A percentile compares a stretch with the other conserved stretches of the same genome.
Conservation (phyloP, 78 protist genomes). For the Tieghemostelium lacteum region DNA sequence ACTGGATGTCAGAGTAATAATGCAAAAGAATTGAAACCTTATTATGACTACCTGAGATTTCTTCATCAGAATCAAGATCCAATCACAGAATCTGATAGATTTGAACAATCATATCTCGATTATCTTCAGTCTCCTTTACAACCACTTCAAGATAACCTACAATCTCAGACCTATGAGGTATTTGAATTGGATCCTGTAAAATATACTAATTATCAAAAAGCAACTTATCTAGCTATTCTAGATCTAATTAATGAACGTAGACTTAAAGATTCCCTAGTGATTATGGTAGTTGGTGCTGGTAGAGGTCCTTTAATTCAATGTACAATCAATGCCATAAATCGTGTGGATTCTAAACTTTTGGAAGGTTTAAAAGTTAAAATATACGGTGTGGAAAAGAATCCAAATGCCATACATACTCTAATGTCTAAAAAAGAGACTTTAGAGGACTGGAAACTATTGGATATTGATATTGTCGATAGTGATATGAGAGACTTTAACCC, state of each 20-base stretch:
- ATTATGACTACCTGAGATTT: slow-evolving; percentile 7
- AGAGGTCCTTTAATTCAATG: slow-evolving; percentile 97
- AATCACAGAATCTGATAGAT: slow-evolving; percentile 10
- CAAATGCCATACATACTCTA: slow-evolving; percentile 94
- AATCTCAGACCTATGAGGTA: slow-evolving; percentile 95
- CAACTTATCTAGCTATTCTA: slow-evolving; percentile 18
- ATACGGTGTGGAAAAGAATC: slow-evolving; percentile 98
- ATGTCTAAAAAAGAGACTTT: slow-evolving; percentile 18
- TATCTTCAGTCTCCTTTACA: slow-evolving; percentile 64
- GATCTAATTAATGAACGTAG: background rate
- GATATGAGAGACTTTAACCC: slow-evolving; percentile 83
- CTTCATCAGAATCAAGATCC: slow-evolving; percentile 48
- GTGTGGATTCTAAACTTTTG: slow-evolving; percentile 27
- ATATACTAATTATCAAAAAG: slow-evolving; percentile 85
- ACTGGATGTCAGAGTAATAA: slow-evolving; percentile 2
- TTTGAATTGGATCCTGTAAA: slow-evolving; percentile 97
- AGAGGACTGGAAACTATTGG: too few species aligned
- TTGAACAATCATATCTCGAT: slow-evolving; percentile 68
- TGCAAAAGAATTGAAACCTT: slow-evolving; percentile 28
- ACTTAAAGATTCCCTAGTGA: background rate
- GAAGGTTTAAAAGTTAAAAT: slow-evolving; percentile 51
- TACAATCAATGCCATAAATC: slow-evolving; percentile 58
- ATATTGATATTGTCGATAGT: slow-evolving; percentile 66
- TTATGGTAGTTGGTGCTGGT: slow-evolving; percentile 99
- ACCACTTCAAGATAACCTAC: slow-evolving; percentile 97